Evolutionary conservation across 1,284 basidiomycete species (phyloP).

Genomic region (Phlebopus sp.): DNA sequence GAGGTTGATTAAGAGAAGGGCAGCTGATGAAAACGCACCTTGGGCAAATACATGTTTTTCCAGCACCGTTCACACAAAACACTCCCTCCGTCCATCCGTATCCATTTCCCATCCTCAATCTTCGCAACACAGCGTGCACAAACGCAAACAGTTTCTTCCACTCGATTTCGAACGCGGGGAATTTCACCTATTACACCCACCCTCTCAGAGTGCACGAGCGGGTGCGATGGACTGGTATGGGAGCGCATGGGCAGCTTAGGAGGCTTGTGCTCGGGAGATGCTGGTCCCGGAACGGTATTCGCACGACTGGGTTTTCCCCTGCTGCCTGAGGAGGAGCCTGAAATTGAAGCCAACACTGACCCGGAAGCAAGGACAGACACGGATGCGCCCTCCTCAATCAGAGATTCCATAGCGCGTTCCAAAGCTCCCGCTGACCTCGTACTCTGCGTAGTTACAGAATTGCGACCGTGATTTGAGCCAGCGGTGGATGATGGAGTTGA

Average conservation of each 20-base stretch:
- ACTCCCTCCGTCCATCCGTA: slow-evolving; percentile 70
- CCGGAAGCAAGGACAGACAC: slow-evolving; percentile 29
- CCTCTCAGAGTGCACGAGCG: slow-evolving; percentile 31
- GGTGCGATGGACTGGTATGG: slow-evolving; percentile 47
- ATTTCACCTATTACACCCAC: slow-evolving; percentile 23
- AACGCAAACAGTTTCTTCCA: slow-evolving; percentile 30
- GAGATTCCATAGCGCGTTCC: slow-evolving; percentile 48
- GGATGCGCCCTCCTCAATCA: slow-evolving; percentile 43
- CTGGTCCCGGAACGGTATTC: slow-evolving; percentile 43
- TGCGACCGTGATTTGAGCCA: slow-evolving; percentile 21
- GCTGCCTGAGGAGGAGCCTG: slow-evolving; percentile 28
- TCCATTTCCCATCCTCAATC: slow-evolving; percentile 80
- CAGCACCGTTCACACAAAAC: slow-evolving; percentile 84
- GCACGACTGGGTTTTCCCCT: slow-evolving; percentile 41
- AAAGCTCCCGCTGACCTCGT: slow-evolving; percentile 34
- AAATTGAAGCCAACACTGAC: slow-evolving; percentile 30
- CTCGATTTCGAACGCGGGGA: slow-evolving; percentile 26
- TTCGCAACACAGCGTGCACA: slow-evolving; percentile 68
- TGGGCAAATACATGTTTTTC: slow-evolving; percentile 92
- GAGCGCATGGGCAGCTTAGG: slow-evolving; percentile 55
- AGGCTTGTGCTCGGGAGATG: slow-evolving; percentile 42
- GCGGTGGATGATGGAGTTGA: slow-evolving; percentile 22
- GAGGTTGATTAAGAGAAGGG: slow-evolving; percentile 1
- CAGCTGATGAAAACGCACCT: slow-evolving; percentile 46
- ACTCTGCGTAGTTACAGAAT: slow-evolving; percentile 30